These are phyloP conservation scores for Pleurotus platypus DNA, from an alignment of 768 basidiomycete species.

Conservation along the genomic window DNA sequence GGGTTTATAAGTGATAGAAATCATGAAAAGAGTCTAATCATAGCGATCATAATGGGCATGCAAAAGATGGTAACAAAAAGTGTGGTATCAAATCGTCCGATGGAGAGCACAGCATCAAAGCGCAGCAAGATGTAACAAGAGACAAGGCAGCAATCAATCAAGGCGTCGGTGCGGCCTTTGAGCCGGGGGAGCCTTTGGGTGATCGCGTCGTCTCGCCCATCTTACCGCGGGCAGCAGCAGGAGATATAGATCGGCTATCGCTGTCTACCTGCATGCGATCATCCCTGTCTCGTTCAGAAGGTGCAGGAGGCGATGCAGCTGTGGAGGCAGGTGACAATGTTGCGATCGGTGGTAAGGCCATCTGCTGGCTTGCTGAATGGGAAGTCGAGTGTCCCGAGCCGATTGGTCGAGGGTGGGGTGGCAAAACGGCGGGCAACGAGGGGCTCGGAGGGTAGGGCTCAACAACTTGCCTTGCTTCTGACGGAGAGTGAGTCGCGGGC, in stretches of 20 bases:
- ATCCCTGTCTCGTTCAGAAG: slow-evolving; percentile 36
- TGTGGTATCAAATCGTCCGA: neutral
- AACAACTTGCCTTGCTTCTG: slow-evolving; percentile 48
- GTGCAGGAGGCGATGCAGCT: slow-evolving; percentile 45
- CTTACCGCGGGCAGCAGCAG: slow-evolving; percentile 29
- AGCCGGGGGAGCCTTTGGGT: neutral
- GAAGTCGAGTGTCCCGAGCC: slow-evolving; percentile 49
- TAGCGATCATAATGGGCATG: neutral
- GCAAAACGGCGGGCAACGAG: slow-evolving; percentile 56
- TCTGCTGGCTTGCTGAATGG: slow-evolving; percentile 28
- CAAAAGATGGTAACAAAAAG: neutral
- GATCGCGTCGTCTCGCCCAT: slow-evolving; percentile 7
- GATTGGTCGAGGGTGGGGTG: slow-evolving; percentile 73
- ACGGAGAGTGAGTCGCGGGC: slow-evolving; percentile 61
- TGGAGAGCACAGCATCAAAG: neutral
- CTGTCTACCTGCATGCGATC: slow-evolving; percentile 56
- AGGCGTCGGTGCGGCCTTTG: slow-evolving; percentile 3
- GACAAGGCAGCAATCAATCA: neutral
- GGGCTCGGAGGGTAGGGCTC: slow-evolving; percentile 49
- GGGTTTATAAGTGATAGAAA: neutral
- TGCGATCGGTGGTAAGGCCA: slow-evolving; percentile 68
- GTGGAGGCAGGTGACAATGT: slow-evolving; percentile 63
- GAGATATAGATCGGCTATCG: slow-evolving; percentile 42
- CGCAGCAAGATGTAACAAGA: neutral
- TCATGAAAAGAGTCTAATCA: neutral